Evolutionary conservation across 1,284 basidiomycete species (phyloP).

Genomic region (Cryptococcus sp.): DNA sequence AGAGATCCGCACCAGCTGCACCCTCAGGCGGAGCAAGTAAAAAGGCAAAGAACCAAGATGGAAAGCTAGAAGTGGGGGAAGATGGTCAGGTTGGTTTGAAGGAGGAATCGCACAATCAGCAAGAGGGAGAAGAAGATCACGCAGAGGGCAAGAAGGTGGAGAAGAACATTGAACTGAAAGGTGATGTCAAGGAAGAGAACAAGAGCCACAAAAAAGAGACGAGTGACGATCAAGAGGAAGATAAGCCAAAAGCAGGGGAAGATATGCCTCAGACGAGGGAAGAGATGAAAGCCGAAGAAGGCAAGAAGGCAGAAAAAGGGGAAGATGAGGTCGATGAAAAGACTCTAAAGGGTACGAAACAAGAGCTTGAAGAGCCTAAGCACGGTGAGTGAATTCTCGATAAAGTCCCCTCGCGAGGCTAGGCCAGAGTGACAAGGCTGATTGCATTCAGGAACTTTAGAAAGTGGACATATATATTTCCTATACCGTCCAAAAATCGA

Average conservation of each 20-base stretch:
- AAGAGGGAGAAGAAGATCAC: slow-evolving; percentile 1
- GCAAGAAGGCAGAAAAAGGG: slow-evolving; percentile 3
- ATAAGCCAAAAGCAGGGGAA: background rate
- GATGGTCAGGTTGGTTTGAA: slow-evolving; percentile 19
- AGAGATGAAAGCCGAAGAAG: slow-evolving; percentile 4
- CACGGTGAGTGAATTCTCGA: slow-evolving; percentile 19
- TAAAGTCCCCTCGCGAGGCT: background rate
- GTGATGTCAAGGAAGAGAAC: slow-evolving; percentile 4
- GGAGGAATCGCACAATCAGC: slow-evolving; percentile 2
- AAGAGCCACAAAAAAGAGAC: background rate
- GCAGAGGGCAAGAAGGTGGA: slow-evolving; percentile 5
- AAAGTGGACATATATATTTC: slow-evolving; percentile 56
- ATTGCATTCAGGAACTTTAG: slow-evolving; percentile 32
- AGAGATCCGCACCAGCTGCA: slow-evolving; percentile 8
- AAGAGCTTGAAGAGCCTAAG: slow-evolving; percentile 19
- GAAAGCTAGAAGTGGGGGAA: slow-evolving; percentile 16
- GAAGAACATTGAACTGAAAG: slow-evolving; percentile 3
- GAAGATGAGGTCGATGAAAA: slow-evolving; percentile 1
- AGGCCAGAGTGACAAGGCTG: background rate
- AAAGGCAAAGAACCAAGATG: slow-evolving; percentile 17
- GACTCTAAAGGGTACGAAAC: background rate
- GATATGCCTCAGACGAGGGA: slow-evolving; percentile 2
- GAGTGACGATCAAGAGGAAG: too few relatives aligned
- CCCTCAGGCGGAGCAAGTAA: slow-evolving; percentile 7
- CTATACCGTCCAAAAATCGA: slow-evolving; percentile 64